Percentiles rank a stretch among this genome's conserved stretches.
phyloP scores from a whole-genome alignment of 2,329 filamentous ascomycete genomes.

The Ascocoryne sarcoides region DNA sequence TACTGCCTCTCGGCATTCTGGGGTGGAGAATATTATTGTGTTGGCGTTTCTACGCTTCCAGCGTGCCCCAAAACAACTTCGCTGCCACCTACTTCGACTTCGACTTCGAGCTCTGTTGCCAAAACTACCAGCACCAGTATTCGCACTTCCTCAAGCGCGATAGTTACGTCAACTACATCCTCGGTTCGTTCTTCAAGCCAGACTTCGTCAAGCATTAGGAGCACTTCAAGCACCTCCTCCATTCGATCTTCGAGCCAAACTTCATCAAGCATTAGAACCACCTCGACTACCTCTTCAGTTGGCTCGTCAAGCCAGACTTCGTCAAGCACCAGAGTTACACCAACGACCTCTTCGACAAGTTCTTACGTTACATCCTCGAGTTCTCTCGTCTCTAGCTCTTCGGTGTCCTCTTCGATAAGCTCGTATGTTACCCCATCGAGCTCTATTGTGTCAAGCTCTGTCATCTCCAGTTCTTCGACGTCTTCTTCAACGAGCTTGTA shows the following conservation, averaged over 20 bases:
- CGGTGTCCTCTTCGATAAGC: background rate
- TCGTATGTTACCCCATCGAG: conserved; percentile 18
- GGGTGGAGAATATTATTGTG: background rate
- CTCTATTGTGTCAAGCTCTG: conserved; percentile 19
- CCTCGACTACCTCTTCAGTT: background rate
- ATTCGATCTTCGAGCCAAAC: background rate
- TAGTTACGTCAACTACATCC: conserved; percentile 2
- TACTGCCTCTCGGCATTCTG: background rate
- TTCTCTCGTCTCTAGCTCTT: conserved; percentile 18
- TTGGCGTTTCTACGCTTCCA: background rate
- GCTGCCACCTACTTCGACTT: background rate
- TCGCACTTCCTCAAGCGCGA: background rate
- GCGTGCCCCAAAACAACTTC: background rate
- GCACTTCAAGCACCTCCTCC: conserved; percentile 6
- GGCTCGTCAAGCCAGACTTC: conserved; percentile 1
- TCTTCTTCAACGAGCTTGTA: conserved; percentile 2
- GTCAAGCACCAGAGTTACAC: background rate
- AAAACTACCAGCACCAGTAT: background rate
- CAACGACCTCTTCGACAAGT: background rate
- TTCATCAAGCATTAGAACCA: background rate
- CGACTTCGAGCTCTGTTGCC: conserved; percentile 1
- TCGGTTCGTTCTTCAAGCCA: background rate
- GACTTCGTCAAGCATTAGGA: background rate
- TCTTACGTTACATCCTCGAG: conserved; percentile 17
- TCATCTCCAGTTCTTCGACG: conserved; percentile 14